Conservation (phyloP, 2,329 filamentous ascomycete species). For the Taxawa tesnikishii region DNA sequence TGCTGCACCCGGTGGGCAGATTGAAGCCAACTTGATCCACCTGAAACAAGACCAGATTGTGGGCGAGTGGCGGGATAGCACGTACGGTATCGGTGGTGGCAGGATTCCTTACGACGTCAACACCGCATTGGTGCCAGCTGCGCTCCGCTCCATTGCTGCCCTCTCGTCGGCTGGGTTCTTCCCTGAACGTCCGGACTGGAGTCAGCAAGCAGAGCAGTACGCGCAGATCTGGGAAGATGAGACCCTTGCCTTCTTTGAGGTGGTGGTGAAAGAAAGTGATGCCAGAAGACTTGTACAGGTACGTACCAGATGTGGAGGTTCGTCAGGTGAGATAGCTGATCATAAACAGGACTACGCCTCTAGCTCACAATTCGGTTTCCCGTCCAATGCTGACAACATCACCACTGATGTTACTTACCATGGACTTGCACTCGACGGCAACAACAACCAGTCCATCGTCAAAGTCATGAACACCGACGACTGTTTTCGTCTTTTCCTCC, state of each 20-base stretch:
- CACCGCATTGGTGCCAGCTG: constrained; percentile 49
- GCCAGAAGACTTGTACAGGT: constrained; percentile 35
- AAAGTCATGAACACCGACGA: constrained; percentile 52
- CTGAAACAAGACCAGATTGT: constrained; percentile 42
- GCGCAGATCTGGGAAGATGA: constrained; percentile 51
- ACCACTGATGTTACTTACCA: constrained; percentile 39
- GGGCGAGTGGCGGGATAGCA: constrained; percentile 53
- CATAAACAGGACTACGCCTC: constrained; percentile 37
- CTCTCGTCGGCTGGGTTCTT: constrained; percentile 41
- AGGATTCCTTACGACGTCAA: constrained; percentile 56
- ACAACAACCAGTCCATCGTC: constrained; percentile 36
- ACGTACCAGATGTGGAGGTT: no score
- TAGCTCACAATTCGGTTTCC: constrained; percentile 22
- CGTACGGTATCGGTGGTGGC: constrained; percentile 47
- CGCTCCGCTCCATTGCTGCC: constrained; percentile 43
- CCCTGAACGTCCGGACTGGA: constrained; percentile 36
- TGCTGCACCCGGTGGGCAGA: constrained; percentile 28
- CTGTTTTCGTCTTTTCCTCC: constrained; percentile 50
- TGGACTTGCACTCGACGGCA: constrained; percentile 43
- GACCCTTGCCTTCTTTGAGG: constrained; percentile 45
- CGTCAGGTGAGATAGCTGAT: no score
- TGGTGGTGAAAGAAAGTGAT: constrained; percentile 27
- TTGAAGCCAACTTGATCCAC: constrained; percentile 42
- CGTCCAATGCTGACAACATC: constrained; percentile 30
- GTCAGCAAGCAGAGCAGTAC: constrained; percentile 30